Conservation (phyloP, 116 monocot species). For the Trichopus zeylanicus region DNA sequence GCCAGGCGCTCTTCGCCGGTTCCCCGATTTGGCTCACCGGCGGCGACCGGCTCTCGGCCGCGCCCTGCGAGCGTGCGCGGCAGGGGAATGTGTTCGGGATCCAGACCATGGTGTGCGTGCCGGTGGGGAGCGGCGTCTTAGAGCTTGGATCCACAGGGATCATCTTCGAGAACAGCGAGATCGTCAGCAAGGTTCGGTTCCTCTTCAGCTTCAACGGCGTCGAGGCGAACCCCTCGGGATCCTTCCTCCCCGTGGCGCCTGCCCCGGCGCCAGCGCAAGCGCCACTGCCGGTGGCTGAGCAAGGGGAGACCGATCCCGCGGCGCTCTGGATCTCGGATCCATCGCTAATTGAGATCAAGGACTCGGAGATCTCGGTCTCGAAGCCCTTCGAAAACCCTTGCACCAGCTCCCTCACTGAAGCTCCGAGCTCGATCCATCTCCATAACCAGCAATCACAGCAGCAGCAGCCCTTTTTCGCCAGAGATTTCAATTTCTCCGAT, state of each 20-base stretch:
- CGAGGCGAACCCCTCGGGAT: not conserved
- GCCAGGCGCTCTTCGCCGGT: slow-evolving; percentile 24
- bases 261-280: not conserved
- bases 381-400: slow-evolving; percentile 31
- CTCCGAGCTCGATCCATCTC: slow-evolving; percentile 23
- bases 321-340: slow-evolving; percentile 51
- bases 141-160: slow-evolving; percentile 72
- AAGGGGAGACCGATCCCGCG: slow-evolving; percentile 30
- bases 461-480: slow-evolving; percentile 9
- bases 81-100: slow-evolving; percentile 56
- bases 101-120: slow-evolving; percentile 61
- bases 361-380: slow-evolving; percentile 22
- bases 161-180: slow-evolving; percentile 33
- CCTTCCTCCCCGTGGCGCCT: not conserved
- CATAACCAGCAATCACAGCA: slow-evolving; percentile 10
- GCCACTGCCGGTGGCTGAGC: slow-evolving; percentile 2
- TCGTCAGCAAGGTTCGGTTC: slow-evolving; percentile 29
- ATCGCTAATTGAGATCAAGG: slow-evolving; percentile 26
- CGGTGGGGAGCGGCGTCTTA: slow-evolving; percentile 48
- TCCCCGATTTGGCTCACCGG: slow-evolving; percentile 47
- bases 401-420: slow-evolving; percentile 35
- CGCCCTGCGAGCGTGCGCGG: slow-evolving; percentile 40
- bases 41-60: slow-evolving; percentile 16
- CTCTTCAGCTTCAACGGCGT: slow-evolving; percentile 30
- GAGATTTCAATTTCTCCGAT: slow-evolving; percentile 49